Base-by-base conservation (phyloP, 257 asterid species). In the Fraxinus anomala region DNA sequence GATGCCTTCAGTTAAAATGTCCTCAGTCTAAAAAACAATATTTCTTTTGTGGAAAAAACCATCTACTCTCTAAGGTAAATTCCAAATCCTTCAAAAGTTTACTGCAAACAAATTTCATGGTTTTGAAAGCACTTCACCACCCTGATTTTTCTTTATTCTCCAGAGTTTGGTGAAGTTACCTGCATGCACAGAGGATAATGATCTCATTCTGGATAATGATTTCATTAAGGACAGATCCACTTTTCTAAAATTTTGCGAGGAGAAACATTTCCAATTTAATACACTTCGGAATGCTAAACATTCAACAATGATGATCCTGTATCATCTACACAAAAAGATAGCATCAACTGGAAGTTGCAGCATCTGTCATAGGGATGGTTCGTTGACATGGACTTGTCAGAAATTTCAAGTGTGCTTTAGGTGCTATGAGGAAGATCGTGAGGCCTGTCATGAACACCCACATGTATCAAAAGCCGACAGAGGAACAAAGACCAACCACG, bases 261-360 rank as follows among this genome's bases (percentile, higher is more conserved):
- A 72, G 54, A 90, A 89, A 44, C 54, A 86, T 68, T 93, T 84
- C 61, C 96, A 90, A 76, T 93, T 93, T 68, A 88, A 87, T 74
- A 74, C 93, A 4, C 89, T 86, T 76, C 92, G 94, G 6, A 89
- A 89, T 30, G 96, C 96, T 63, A 93, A 93, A 84, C 87, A 91
- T 80, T 93, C 97, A 12, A 82, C 97, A 33, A 93, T 91, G 97
- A 93, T 91, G 97, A 90, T 93, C 82, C 30, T 93, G 77, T 80
- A 87, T 80, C 90, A 89, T 82, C 92, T 92, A 76, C 79, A 77
- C 82, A 79, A 83, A 63, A 74, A 31, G 76, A 67, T 74, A 33
- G 42, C 75, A 23, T 59, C 72, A 54, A 74, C 59, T 21, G 76
- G 76, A 28, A 73, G 71, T 14, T 86, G 91, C 80, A 76, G 34